phyloP scores from a whole-genome alignment of 768 basidiomycete genomes.

The Artomyces pyxidatus region DNA sequence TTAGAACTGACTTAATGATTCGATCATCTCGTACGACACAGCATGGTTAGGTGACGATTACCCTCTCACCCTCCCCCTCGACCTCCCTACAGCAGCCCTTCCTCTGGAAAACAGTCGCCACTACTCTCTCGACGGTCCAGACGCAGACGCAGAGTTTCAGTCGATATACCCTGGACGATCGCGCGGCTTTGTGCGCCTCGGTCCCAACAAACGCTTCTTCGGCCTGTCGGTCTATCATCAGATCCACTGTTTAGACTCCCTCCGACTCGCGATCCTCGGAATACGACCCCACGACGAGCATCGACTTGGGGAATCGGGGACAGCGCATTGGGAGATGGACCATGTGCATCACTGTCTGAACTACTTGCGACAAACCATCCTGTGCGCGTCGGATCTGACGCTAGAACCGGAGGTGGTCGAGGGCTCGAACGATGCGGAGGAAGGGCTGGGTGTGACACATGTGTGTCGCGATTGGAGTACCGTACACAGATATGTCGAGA shows the following conservation, averaged over 20 bases:
- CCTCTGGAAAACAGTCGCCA: too few species aligned
- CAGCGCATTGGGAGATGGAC: constrained; percentile 10
- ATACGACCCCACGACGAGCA: not conserved
- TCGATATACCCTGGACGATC: not conserved
- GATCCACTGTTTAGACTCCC: constrained; percentile 25
- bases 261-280: constrained; percentile 20
- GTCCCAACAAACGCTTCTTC: not conserved
- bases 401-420: constrained; percentile 22
- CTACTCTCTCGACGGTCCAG: too few species aligned
- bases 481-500: constrained; percentile 19
- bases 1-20: too few species aligned
- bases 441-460: constrained; percentile 21
- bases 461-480: constrained; percentile 24
- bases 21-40: too few species aligned
- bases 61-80: too few species aligned
- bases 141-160: not conserved
- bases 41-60: too few species aligned
- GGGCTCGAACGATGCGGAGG: constrained; percentile 14
- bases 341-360: constrained; percentile 27
- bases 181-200: not conserved
- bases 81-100: too few species aligned
- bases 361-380: constrained; percentile 24
- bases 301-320: not conserved
- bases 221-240: constrained; percentile 27
- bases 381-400: constrained; percentile 26